These are phyloP conservation scores for Aureobasidium lini DNA, from an alignment of 2,329 filamentous ascomycete genomes.

Conservation along the genomic window DNA sequence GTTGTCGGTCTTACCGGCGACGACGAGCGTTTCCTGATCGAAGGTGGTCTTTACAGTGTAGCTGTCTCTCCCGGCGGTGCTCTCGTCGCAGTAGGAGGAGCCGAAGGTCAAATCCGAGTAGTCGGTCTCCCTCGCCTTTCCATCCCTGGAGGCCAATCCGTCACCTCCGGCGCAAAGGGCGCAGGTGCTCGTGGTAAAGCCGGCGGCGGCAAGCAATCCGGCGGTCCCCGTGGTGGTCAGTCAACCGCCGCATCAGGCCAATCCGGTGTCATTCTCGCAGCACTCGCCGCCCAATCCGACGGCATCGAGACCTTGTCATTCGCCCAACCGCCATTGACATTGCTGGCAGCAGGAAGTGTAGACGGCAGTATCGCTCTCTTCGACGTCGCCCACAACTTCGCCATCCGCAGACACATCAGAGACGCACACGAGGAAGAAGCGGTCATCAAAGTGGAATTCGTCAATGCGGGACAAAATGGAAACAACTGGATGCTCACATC, in stretches of 20 bases:
- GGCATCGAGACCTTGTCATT: conserved; percentile 71
- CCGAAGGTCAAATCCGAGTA: conserved; percentile 76
- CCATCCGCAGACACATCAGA: conserved; percentile 72
- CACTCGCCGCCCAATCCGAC: conserved; percentile 69
- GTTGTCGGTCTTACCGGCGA: conserved; percentile 69
- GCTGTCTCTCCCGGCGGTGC: conserved; percentile 72
- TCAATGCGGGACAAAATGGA: conserved; percentile 38
- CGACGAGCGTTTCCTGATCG: conserved; percentile 86
- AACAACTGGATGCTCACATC: conserved; percentile 66
- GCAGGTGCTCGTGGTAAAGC: conserved; percentile 43
- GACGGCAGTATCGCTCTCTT: conserved; percentile 72
- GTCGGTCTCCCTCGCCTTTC: conserved; percentile 67
- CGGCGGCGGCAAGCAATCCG: conserved; percentile 37
- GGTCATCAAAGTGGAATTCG: conserved; percentile 89
- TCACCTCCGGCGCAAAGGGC: conserved; percentile 34
- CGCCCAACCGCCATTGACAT: conserved; percentile 51
- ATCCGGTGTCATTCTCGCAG: conserved; percentile 69
- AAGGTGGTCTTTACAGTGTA: conserved; percentile 84
- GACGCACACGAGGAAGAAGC: conserved; percentile 82
- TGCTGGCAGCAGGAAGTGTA: conserved; percentile 57
- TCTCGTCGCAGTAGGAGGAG: conserved; percentile 80
- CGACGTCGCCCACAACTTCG: conserved; percentile 78
- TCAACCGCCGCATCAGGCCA: conserved; percentile 43
- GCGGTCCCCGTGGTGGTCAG: conserved; percentile 30
- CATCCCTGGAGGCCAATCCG: conserved; percentile 19